A percentile compares a stretch with the other conserved stretches of the same genome.
Conservation (phyloP, 2,329 filamentous ascomycete genomes). For the Cladophialophora yegresii region DNA sequence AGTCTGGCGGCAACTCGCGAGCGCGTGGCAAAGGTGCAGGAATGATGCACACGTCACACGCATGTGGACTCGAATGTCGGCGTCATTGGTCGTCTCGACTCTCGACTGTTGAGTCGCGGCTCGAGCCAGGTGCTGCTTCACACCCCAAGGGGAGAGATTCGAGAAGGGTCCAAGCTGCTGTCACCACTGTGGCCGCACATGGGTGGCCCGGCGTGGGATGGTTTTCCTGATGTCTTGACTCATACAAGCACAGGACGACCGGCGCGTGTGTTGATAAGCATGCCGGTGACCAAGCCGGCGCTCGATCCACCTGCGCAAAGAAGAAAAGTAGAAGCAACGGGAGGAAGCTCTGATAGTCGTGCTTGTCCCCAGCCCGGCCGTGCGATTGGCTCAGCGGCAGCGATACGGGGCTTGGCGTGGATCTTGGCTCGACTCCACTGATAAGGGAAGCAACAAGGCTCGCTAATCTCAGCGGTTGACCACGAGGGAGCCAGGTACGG, state of each 20-base stretch:
- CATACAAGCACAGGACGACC: background rate
- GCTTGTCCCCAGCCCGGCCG: slow-evolving; percentile 6
- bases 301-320: slow-evolving; percentile 3
- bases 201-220: background rate
- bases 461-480: slow-evolving; percentile 21
- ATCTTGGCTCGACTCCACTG: slow-evolving; percentile 26
- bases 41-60: background rate
- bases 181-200: background rate
- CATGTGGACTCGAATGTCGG: background rate
- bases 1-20: background rate
- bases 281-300: background rate
- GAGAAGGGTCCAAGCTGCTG: no score
- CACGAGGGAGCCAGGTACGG: slow-evolving; percentile 13
- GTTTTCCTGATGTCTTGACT: background rate
- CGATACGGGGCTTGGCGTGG: slow-evolving; percentile 22
- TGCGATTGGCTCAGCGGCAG: slow-evolving; percentile 19
- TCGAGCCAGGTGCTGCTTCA: background rate
- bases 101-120: background rate
- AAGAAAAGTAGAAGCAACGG: slow-evolving; percentile 8
- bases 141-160: background rate
- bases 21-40: background rate
- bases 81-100: background rate
- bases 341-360: slow-evolving; percentile 12
- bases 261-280: background rate
- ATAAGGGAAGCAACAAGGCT: slow-evolving; percentile 26